phyloP scores from a whole-genome alignment of 2,329 filamentous ascomycete genomes.

The Sarocladium kiliense region DNA sequence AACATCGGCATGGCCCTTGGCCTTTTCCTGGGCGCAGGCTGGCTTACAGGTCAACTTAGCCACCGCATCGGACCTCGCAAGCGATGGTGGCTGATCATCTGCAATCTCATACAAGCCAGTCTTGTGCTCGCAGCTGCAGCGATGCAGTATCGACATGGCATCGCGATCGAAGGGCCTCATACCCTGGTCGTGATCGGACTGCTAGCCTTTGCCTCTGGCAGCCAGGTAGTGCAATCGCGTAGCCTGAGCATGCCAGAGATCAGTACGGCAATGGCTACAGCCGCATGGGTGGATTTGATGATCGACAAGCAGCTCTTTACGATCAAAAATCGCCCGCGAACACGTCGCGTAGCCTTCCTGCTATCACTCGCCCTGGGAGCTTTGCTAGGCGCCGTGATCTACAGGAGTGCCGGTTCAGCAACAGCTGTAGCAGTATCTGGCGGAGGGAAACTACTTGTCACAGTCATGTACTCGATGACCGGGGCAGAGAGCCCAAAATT shows the following conservation, averaged over 20 bases:
- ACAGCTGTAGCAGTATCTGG: conserved; percentile 38
- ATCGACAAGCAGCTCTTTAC: conserved; percentile 48
- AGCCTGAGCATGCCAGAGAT: conserved; percentile 54
- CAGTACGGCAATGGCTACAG: conserved; percentile 60
- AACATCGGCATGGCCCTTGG: conserved; percentile 52
- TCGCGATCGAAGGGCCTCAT: conserved; percentile 25
- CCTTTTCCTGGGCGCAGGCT: conserved; percentile 50
- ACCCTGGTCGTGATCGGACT: conserved; percentile 43
- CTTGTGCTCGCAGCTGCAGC: conserved; percentile 49
- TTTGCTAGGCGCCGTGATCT: conserved; percentile 47
- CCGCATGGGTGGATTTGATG: conserved; percentile 55
- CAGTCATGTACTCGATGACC: conserved; percentile 39
- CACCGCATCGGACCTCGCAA: conserved; percentile 45
- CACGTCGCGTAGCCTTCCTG: conserved; percentile 45
- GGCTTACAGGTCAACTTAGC: conserved; percentile 51
- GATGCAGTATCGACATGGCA: conserved; percentile 39
- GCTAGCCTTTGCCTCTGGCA: conserved; percentile 51
- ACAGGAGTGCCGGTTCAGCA: conserved; percentile 34
- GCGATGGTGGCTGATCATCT: conserved; percentile 48
- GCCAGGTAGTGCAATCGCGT: conserved; percentile 53
- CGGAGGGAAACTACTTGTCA: conserved; percentile 39
- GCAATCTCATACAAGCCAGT: conserved; percentile 48
- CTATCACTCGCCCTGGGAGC: conserved; percentile 40
- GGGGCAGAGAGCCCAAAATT: conserved; percentile 24
- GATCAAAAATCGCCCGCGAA: conserved; percentile 42